These are phyloP conservation scores for Brasenia schreberi DNA, from an alignment of 164 flowering plant species.

Conservation along the genomic window DNA sequence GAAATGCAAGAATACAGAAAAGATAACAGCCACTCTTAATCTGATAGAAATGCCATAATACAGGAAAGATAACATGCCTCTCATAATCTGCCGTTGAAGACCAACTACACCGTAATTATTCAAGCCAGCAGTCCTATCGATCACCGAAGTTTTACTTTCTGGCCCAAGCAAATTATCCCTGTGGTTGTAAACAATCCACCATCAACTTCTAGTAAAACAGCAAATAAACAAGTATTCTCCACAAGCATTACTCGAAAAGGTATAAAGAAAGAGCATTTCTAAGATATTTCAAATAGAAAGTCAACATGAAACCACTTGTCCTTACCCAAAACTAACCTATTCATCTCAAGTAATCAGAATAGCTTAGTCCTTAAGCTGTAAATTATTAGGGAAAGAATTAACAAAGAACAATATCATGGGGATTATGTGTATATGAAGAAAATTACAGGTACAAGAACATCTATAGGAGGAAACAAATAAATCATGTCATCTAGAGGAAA, in stretches of 20 bases:
- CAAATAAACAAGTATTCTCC: background rate
- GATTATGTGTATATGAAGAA: background rate
- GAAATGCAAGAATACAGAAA: background rate
- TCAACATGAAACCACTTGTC: too few species aligned
- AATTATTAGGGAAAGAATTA: background rate
- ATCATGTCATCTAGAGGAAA: too few species aligned
- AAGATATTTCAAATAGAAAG: background rate
- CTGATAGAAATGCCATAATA: constrained; percentile 16
- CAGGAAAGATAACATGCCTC: constrained; percentile 27
- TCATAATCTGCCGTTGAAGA: constrained; percentile 75
- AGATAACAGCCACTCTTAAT: constrained; percentile 52
- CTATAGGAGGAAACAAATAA: background rate
- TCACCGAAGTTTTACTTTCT: constrained; percentile 46
- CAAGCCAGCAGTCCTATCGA: constrained; percentile 50
- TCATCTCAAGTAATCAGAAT: background rate
- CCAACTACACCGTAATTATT: constrained; percentile 78
- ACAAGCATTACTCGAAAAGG: background rate
- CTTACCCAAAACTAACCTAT: background rate
- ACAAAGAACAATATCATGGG: background rate
- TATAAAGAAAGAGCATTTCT: background rate
- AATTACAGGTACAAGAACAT: background rate
- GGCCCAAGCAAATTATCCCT: constrained; percentile 80
- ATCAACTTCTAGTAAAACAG: background rate
- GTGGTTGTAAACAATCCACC: background rate
- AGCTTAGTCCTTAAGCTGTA: background rate